Percentiles rank a stretch among this genome's conserved stretches.
Evolutionary conservation across 2,329 filamentous ascomycete genomes (phyloP).

Genomic region (Penicillium sp.): DNA sequence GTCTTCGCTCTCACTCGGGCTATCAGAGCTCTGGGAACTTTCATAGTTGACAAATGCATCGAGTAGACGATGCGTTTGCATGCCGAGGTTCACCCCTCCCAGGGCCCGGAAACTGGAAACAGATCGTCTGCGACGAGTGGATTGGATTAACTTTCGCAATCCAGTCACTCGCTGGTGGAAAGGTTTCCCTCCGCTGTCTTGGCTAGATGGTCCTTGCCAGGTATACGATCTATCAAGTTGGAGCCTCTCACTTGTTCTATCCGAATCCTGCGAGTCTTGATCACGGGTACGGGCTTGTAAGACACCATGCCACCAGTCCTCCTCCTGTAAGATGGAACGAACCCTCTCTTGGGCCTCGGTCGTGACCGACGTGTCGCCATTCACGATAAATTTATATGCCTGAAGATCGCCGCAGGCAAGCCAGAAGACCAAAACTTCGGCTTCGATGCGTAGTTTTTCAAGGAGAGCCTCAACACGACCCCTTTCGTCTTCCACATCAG

Average conservation of each 20-base stretch:
- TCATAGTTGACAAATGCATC: conserved; percentile 56
- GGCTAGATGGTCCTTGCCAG: conserved; percentile 54
- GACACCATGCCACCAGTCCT: conserved; percentile 73
- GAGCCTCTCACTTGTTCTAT: conserved; percentile 17
- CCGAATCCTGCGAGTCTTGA: conserved; percentile 14
- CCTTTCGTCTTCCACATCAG: conserved; percentile 74
- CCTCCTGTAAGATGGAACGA: conserved; percentile 62
- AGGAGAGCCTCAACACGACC: conserved; percentile 68
- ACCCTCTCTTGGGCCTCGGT: conserved; percentile 59
- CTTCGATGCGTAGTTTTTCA: conserved; percentile 76
- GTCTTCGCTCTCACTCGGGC: conserved; percentile 45
- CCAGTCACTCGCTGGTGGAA: conserved; percentile 53
- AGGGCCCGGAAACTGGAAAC: conserved; percentile 49
- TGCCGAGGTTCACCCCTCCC: conserved; percentile 63
- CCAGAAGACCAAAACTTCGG: conserved; percentile 75
- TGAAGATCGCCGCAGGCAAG: conserved; percentile 68
- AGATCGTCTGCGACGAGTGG: conserved; percentile 53
- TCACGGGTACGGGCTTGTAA: conserved; percentile 24
- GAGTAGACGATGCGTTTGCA: conserved; percentile 69
- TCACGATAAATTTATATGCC: conserved; percentile 74
- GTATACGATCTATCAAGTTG: conserved; percentile 43
- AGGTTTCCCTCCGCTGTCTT: conserved; percentile 47
- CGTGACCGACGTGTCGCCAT: conserved; percentile 56
- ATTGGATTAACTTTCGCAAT: conserved; percentile 59
- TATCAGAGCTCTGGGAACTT: conserved; percentile 46